Percentiles rank a stretch among this genome's conserved stretches.
phyloP scores from a whole-genome alignment of 148 eudicot species.

The Cornus kousa region DNA sequence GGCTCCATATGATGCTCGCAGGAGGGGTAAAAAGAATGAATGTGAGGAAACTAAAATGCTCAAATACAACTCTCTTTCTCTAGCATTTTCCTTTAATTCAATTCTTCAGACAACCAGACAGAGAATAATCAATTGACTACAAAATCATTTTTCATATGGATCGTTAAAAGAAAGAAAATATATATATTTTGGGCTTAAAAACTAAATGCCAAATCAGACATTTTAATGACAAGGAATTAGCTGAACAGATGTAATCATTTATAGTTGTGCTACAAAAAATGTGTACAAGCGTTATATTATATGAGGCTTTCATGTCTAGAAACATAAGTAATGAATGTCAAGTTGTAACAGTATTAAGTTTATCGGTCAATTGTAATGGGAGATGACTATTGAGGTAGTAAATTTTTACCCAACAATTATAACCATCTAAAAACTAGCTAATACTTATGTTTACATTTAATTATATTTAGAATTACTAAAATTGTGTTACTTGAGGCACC shows the following conservation, averaged over 20 bases:
- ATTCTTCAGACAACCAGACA: background rate
- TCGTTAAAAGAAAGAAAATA: background rate
- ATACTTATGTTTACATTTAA: background rate
- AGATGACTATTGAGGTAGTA: background rate
- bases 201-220: background rate
- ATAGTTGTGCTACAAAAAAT: background rate
- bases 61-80: background rate
- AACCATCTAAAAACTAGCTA: background rate
- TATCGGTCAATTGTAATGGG: background rate
- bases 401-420: background rate
- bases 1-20: background rate
- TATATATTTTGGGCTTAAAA: background rate
- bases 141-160: background rate
- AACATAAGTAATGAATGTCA: background rate
- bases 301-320: background rate
- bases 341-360: background rate
- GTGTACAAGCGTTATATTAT: background rate
- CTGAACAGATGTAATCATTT: background rate
- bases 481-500: no score
- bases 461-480: no score
- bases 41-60: background rate
- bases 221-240: background rate
- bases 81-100: background rate
- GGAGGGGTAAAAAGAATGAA: background rate
- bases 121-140: slow-evolving; percentile 10